Evolutionary conservation across 2,329 filamentous ascomycete species (phyloP).

Genomic region (Sporothrix euskadiensis): DNA sequence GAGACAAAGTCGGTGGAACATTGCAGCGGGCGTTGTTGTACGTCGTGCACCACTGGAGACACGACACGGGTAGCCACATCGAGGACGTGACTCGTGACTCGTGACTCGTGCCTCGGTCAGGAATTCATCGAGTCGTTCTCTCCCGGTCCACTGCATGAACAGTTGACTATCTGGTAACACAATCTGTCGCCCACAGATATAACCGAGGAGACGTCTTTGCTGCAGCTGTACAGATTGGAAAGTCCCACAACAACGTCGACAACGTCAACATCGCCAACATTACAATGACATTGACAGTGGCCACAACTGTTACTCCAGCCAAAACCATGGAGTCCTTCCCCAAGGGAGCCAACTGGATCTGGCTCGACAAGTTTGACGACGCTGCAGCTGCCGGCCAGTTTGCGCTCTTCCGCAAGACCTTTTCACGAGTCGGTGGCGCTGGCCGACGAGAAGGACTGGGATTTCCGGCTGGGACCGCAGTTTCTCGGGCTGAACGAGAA

Average conservation of each 20-base stretch:
- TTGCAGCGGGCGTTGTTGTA: background rate
- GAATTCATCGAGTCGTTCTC: background rate
- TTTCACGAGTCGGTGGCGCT: background rate
- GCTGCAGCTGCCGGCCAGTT: background rate
- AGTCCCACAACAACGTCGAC: background rate
- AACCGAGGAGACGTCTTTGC: background rate
- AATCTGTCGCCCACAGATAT: background rate
- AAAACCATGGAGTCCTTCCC: background rate
- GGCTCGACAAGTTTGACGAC: background rate
- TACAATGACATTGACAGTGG: too few relatives aligned
- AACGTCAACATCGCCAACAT: too few relatives aligned
- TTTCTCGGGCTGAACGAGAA: background rate
- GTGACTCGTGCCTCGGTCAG: background rate
- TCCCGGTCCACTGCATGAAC: background rate
- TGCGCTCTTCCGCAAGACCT: background rate
- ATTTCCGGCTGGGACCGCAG: background rate
- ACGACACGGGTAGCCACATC: background rate
- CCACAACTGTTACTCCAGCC: background rate
- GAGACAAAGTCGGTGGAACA: background rate
- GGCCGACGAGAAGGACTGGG: constrained; percentile 2
- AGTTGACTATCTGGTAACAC: background rate
- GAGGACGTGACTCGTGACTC: background rate
- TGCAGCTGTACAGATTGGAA: background rate
- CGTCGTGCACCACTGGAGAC: too few relatives aligned
- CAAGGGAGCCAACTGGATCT: background rate